Percentiles rank a stretch among this genome's conserved stretches.
phyloP scores from a whole-genome alignment of 73 alveolate genomes.

The Paraurostyla sp. region DNA sequence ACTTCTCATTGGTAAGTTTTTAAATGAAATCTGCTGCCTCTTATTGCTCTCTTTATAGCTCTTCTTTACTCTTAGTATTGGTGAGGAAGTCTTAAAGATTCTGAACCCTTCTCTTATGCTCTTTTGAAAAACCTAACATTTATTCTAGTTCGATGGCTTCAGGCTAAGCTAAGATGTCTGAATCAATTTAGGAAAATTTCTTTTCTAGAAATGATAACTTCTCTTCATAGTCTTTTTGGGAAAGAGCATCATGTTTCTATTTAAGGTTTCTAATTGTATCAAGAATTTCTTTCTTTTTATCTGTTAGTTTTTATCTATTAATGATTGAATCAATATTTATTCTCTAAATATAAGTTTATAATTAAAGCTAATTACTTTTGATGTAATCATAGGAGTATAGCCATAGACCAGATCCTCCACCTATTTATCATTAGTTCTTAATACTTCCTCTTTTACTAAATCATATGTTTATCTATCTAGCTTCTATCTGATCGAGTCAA shows the following conservation, averaged over 20 bases:
- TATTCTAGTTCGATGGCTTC: not conserved
- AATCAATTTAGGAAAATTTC: not conserved
- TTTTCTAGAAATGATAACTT: not conserved
- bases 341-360: not conserved
- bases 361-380: constrained; percentile 25
- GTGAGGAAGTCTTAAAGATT: not conserved
- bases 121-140: constrained; percentile 8
- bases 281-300: not conserved
- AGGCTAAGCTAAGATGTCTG: not conserved
- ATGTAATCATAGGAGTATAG: constrained; percentile 11
- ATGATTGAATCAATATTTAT: not conserved
- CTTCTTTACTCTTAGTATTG: not conserved
- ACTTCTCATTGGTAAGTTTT: not conserved
- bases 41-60: not conserved
- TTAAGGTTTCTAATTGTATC: not conserved
- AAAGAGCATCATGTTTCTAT: not conserved
- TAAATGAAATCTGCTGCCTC: not conserved
- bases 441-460: constrained; percentile 25
- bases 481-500: not conserved
- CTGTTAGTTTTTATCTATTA: not conserved
- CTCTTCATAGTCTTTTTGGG: not conserved
- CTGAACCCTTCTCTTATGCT: not conserved
- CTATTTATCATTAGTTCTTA: not conserved
- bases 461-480: not conserved
- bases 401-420: constrained; percentile 35